Evolutionary conservation across 345 rosid species (phyloP).

Genomic region (Eucalyptus viminalis): DNA sequence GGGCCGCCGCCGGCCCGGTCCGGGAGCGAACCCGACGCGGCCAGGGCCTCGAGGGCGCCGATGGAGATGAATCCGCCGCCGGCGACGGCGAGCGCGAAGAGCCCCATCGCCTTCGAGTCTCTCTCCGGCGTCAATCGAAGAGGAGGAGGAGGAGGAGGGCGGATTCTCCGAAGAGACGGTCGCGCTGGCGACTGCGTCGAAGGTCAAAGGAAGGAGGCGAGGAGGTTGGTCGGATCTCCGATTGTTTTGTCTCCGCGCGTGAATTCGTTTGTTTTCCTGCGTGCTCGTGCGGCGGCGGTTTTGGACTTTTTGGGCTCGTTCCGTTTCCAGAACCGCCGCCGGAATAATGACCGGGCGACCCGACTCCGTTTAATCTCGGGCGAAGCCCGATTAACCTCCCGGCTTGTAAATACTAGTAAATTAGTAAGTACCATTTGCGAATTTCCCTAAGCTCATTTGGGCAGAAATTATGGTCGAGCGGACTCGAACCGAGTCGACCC

Average conservation of each 20-base stretch:
- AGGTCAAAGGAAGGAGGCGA: neutral
- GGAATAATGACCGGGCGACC: neutral
- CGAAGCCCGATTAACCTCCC: neutral
- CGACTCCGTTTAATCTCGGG: neutral
- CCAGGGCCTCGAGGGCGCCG: conserved; percentile 46
- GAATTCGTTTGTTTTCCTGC: neutral
- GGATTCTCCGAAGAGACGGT: neutral
- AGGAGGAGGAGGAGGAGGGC: neutral
- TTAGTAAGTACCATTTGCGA: neutral
- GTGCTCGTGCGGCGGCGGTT: neutral
- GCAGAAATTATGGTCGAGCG: neutral
- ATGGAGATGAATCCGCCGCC: conserved; percentile 57
- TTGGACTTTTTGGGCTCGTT: neutral
- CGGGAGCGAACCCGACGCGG: conserved; percentile 4
- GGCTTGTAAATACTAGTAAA: no score
- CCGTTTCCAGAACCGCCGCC: neutral
- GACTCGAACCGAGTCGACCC: neutral
- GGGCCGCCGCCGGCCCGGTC: neutral
- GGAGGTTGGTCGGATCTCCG: neutral
- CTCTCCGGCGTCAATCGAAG: neutral
- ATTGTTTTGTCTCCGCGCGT: neutral
- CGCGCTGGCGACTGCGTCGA: neutral
- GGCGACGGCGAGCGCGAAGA: conserved; percentile 30
- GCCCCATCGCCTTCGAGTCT: conserved; percentile 22
- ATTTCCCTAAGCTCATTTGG: neutral